phyloP scores from a whole-genome alignment of 2,329 filamentous ascomycete genomes.

The Fusarium sp. region DNA sequence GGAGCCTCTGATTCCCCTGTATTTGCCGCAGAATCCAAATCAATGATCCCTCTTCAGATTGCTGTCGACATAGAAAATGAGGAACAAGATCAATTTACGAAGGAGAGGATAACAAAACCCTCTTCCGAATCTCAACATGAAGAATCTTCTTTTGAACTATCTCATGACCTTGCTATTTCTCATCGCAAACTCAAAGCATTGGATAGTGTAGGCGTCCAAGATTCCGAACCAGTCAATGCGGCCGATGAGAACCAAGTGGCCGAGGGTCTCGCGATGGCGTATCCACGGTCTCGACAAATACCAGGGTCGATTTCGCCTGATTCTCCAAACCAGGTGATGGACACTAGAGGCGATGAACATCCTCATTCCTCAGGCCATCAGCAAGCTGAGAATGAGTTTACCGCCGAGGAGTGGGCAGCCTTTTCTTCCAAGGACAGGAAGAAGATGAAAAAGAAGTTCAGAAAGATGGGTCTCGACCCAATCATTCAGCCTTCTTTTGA shows the following conservation, averaged over 20 bases:
- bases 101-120: not conserved
- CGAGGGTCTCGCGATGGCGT: not conserved
- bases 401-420: constrained; percentile 26
- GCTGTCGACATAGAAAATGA: not conserved
- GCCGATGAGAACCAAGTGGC: constrained; percentile 47
- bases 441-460: constrained; percentile 36
- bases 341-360: not conserved
- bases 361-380: not conserved
- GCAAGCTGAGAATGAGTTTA: constrained; percentile 8
- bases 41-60: not conserved
- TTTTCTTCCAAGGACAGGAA: constrained; percentile 36
- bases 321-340: not conserved
- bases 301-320: constrained; percentile 5
- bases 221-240: constrained; percentile 31
- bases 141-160: not conserved
- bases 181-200: constrained; percentile 5
- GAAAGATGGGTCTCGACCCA: constrained; percentile 31
- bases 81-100: not conserved
- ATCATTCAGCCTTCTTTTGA: constrained; percentile 20
- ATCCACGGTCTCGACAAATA: constrained; percentile 6
- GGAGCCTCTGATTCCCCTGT: not conserved
- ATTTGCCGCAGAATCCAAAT: not conserved
- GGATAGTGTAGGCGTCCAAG: constrained; percentile 13
- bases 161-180: not conserved
- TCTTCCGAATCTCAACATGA: not conserved